Conservation (phyloP, 371 early-diverging fungal genomes). For the Mortierella sp. region DNA sequence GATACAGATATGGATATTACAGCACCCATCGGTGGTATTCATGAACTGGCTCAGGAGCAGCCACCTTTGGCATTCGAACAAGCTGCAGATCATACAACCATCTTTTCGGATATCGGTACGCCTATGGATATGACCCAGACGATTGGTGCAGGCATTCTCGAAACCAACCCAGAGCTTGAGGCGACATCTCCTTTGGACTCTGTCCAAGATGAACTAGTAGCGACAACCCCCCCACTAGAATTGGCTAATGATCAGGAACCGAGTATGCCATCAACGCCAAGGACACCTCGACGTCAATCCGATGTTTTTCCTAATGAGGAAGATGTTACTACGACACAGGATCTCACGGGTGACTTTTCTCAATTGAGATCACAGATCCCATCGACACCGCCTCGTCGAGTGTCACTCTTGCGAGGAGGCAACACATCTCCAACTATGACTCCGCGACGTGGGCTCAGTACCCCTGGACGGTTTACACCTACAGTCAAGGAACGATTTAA, state of each 20-base stretch:
- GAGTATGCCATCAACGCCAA: background rate
- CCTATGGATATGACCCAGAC: constrained; percentile 45
- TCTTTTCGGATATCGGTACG: constrained; percentile 28
- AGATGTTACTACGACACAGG: background rate
- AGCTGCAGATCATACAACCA: constrained; percentile 26
- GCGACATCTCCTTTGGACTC: background rate
- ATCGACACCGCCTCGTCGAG: constrained; percentile 30
- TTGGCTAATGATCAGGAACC: background rate
- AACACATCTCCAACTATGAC: constrained; percentile 9
- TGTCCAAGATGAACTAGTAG: background rate
- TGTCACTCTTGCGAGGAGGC: constrained; percentile 8
- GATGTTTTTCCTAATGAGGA: background rate
- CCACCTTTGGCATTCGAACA: constrained; percentile 32
- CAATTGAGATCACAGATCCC: background rate
- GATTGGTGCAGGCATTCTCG: constrained; percentile 28
- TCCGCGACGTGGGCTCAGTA: constrained; percentile 23
- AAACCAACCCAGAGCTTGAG: background rate
- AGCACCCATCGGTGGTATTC: constrained; percentile 45
- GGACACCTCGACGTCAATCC: too few species aligned
- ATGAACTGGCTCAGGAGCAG: constrained; percentile 27
- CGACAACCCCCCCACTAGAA: background rate
- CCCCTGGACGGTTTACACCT: constrained; percentile 32
- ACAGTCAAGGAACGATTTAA: constrained; percentile 29
- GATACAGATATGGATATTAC: constrained; percentile 48
- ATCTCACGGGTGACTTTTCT: background rate